phyloP scores from a whole-genome alignment of 805 yeast genomes.

The Yarrowia keelungensis region DNA sequence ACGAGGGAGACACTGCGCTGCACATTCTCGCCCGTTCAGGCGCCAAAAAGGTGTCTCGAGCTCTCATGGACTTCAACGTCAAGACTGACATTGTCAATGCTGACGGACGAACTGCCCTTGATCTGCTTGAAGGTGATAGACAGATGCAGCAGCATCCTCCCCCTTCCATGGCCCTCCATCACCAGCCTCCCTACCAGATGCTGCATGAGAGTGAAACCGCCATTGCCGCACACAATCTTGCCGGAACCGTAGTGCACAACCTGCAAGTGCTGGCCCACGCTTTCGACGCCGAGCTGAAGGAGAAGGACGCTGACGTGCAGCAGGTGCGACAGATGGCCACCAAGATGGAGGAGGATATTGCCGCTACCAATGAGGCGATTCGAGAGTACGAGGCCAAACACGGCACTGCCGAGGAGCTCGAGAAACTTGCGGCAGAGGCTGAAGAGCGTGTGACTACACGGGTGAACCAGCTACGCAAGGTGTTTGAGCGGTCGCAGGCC shows the following conservation, averaged over 20 bases:
- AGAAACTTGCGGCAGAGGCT: constrained; percentile 43
- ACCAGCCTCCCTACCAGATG: constrained; percentile 31
- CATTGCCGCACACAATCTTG: constrained; percentile 56
- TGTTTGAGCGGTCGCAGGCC: constrained; percentile 72
- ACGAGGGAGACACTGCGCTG: constrained; percentile 82
- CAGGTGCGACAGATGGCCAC: constrained; percentile 57
- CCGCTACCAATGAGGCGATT: constrained; percentile 49
- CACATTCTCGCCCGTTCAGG: constrained; percentile 73
- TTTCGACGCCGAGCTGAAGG: constrained; percentile 62
- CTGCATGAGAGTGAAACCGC: constrained; percentile 34
- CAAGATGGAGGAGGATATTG: constrained; percentile 54
- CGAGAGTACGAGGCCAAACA: constrained; percentile 47
- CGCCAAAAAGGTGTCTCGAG: constrained; percentile 55
- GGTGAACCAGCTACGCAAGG: constrained; percentile 52
- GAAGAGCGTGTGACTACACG: constrained; percentile 46
- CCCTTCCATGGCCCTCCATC: constrained; percentile 6
- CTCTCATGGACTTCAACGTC: constrained; percentile 59
- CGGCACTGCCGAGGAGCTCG: constrained; percentile 47
- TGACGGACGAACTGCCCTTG: constrained; percentile 52
- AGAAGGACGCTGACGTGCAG: constrained; percentile 60
- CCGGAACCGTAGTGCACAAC: constrained; percentile 49
- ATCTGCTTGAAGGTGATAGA: constrained; percentile 49
- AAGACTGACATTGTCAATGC: constrained; percentile 54
- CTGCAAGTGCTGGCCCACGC: constrained; percentile 53
- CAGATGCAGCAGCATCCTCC: constrained; percentile 40